Conservation (phyloP, 129 eudicot genomes). For the Tagetes erecta region DNA sequence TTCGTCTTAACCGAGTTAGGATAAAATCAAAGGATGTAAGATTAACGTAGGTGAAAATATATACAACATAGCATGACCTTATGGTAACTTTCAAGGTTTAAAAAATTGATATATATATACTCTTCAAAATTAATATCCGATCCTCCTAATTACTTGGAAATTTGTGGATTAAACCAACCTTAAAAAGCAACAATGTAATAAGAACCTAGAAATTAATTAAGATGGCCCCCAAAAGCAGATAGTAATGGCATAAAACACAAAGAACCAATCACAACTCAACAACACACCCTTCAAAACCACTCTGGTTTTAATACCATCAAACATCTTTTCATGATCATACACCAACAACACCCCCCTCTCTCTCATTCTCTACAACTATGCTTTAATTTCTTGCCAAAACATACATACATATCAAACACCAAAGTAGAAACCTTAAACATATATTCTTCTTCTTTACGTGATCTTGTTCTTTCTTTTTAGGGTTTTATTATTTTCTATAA, state of each 20-base stretch:
- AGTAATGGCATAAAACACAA: background rate
- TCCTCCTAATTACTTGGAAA: too few species aligned
- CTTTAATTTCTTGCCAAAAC: slow-evolving; percentile 25
- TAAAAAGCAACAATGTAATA: background rate
- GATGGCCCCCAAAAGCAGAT: slow-evolving; percentile 33
- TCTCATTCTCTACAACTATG: slow-evolving; percentile 15
- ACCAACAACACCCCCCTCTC: slow-evolving; percentile 27
- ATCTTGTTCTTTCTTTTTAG: slow-evolving; percentile 16
- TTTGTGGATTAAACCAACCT: background rate
- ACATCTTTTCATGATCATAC: slow-evolving; percentile 20
- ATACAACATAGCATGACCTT: too few species aligned
- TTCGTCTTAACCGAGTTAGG: too few species aligned
- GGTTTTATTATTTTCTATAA: slow-evolving; percentile 27
- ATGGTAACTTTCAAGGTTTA: too few species aligned
- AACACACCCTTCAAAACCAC: slow-evolving; percentile 48
- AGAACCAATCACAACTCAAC: slow-evolving; percentile 47
- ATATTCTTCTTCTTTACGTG: slow-evolving; percentile 6
- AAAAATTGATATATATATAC: too few species aligned
- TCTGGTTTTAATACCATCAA: slow-evolving; percentile 32
- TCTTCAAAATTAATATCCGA: too few species aligned
- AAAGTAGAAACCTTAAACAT: slow-evolving; percentile 41
- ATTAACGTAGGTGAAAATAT: too few species aligned
- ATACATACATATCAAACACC: slow-evolving; percentile 12
- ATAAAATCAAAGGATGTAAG: too few species aligned
- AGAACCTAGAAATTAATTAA: slow-evolving; percentile 14